A percentile compares a stretch with the other conserved stretches of the same genome.
Conservation (phyloP, 805 yeast species). For the Yamadazyma insecticola region DNA sequence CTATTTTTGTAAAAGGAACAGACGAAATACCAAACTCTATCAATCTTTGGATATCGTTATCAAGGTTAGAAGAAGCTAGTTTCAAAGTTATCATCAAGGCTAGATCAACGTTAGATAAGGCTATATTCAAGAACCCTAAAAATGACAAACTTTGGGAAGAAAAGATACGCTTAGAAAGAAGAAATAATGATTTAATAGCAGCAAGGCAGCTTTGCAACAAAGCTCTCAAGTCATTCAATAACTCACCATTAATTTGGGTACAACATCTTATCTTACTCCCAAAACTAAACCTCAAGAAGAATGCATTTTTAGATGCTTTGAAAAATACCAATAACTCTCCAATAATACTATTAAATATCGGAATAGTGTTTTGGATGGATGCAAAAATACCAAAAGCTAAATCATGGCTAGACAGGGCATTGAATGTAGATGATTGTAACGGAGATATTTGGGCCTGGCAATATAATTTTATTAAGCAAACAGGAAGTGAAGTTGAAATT, state of each 20-base stretch:
- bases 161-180: constrained; percentile 53
- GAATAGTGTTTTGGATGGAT: constrained; percentile 60
- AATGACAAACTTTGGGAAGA: constrained; percentile 55
- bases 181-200: constrained; percentile 43
- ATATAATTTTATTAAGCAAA: constrained; percentile 40
- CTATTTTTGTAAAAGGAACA: constrained; percentile 45
- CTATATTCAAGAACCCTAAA: constrained; percentile 46
- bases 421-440: constrained; percentile 46
- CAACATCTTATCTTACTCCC: constrained; percentile 47
- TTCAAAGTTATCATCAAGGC: constrained; percentile 50
- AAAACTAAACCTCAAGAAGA: constrained; percentile 49
- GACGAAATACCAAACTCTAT: constrained; percentile 40
- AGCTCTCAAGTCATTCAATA: constrained; percentile 57
- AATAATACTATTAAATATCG: constrained; percentile 57
- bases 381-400: constrained; percentile 60
- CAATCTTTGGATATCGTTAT: constrained; percentile 51
- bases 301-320: constrained; percentile 66
- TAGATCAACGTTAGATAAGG: constrained; percentile 68
- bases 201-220: constrained; percentile 52
- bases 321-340: constrained; percentile 59
- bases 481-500: constrained; percentile 34
- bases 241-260: constrained; percentile 61
- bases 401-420: constrained; percentile 71
- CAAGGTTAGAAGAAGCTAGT: constrained; percentile 42
- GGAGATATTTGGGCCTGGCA: constrained; percentile 81